Evolutionary conservation across 2,329 filamentous ascomycete species (phyloP).

Genomic region (Curvularia hawaiiensis): DNA sequence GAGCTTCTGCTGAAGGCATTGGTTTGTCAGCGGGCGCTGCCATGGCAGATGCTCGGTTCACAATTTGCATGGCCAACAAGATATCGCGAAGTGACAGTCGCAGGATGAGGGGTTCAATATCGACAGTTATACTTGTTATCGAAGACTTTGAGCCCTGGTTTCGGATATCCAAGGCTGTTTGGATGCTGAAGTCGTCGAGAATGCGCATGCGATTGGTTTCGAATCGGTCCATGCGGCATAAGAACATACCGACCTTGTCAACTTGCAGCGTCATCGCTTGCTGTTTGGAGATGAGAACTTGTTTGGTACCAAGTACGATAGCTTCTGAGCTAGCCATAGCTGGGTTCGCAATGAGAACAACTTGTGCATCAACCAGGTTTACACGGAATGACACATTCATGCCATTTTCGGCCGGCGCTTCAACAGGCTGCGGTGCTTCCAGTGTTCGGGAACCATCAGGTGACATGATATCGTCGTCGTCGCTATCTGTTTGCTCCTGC

Average conservation of each 20-base stretch:
- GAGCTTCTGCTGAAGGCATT: slow-evolving; percentile 57
- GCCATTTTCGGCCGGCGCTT: slow-evolving; percentile 47
- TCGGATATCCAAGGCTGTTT: slow-evolving; percentile 81
- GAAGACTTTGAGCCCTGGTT: slow-evolving; percentile 64
- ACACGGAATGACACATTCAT: slow-evolving; percentile 87
- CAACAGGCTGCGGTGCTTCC: slow-evolving; percentile 21
- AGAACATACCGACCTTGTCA: slow-evolving; percentile 94
- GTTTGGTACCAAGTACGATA: slow-evolving; percentile 92
- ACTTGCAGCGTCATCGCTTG: slow-evolving; percentile 93
- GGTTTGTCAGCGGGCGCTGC: slow-evolving; percentile 61
- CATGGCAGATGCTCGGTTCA: slow-evolving; percentile 87
- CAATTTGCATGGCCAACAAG: slow-evolving; percentile 87
- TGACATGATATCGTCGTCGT: slow-evolving; percentile 42
- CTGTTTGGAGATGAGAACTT: slow-evolving; percentile 90
- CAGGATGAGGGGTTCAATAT: slow-evolving; percentile 89
- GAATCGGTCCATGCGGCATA: slow-evolving; percentile 98
- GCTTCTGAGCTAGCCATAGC: slow-evolving; percentile 89
- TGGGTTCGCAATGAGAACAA: slow-evolving; percentile 95
- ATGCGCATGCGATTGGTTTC: slow-evolving; percentile 89
- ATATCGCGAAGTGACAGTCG: slow-evolving; percentile 93
- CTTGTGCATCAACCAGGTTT: slow-evolving; percentile 93
- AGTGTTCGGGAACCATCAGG: slow-evolving; percentile 36
- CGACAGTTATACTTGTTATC: slow-evolving; percentile 79
- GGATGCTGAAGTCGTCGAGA: slow-evolving; percentile 93
- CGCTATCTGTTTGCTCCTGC: slow-evolving; percentile 54